Evolutionary conservation across 2,329 filamentous ascomycete genomes (phyloP), one percentile per base, ranked within the genome.

Genomic region (Neoscytalidium dimidiatum): DNA sequence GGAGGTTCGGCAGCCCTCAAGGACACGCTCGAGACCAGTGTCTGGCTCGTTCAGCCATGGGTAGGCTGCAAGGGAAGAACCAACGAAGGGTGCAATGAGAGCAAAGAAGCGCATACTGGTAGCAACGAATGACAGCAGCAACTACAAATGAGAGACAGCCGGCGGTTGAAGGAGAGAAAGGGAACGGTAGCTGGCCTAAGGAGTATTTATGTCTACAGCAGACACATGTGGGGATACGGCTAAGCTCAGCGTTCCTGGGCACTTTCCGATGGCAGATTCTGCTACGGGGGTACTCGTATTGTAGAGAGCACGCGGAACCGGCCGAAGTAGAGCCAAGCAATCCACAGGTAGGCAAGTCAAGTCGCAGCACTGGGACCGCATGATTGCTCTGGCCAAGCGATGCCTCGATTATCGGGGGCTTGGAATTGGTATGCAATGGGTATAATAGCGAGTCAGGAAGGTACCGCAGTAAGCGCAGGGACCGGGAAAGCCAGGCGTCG

Each of bases 31-130:
- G 23, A 58, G 53, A 14, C 53, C 75, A 48, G 75, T 77, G 53
- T 77, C 73, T 11, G 75, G 72, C 61, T 77, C 74, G 48, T 76
- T 72, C 49, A 75, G 29, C 56, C 74, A 77, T 5, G 74, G 73
- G 19, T 72, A 69, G 9, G 74, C 74, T 56, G 73, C 75, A 28
- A 76, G 69, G 57, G 71, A 73, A 33, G 68, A 69, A 17, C 53
- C 53, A 23, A 58, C 35, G 8, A 58, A 44, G 4, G 53, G 53
- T 23, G 23, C 21, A 17, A 58, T 21, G 9, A 58, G 21, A 43
- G 28, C 14, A 38, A 58, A 21, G 26, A 38, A 44, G 31, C 53
- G 53, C 53, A 58, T 58, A 2, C 19, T 43, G n/a, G 53, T 38
- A 44, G 35, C 53, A 58, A 58, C 9, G 35, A 58, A 44, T n/a